These are phyloP conservation scores for Alternaria rosae DNA, from an alignment of 2,329 filamentous ascomycete species.

Conservation along the genomic window DNA sequence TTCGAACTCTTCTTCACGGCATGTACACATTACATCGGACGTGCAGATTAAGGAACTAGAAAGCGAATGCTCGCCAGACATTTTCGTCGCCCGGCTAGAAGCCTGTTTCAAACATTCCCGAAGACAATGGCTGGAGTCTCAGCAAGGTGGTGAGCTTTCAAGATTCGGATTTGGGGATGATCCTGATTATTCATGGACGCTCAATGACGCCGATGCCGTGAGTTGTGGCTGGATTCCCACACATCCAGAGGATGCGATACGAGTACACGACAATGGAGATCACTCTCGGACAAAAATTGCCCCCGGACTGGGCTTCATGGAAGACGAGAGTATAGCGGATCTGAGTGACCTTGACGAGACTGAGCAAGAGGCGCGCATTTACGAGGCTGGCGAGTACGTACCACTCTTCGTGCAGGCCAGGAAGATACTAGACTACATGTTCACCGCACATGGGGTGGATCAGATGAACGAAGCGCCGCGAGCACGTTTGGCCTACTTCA, in stretches of 20 bases:
- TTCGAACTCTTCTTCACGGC: neutral
- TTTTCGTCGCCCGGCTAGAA: neutral
- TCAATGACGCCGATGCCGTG: neutral
- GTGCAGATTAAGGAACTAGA: neutral
- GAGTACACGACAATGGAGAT: accelerated
- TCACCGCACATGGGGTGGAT: too few species aligned
- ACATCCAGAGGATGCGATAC: neutral
- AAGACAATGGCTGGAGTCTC: neutral
- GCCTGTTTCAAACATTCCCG: neutral
- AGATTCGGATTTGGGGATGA: neutral
- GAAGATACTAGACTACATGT: neutral
- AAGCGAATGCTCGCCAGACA: neutral
- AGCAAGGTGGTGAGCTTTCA: neutral
- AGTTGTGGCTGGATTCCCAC: neutral
- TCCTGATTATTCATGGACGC: neutral
- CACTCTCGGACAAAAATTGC: accelerated
- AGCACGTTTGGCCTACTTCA: neutral
- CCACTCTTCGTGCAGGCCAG: neutral
- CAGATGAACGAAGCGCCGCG: too few species aligned
- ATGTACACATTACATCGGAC: neutral
- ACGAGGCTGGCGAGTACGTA: neutral
- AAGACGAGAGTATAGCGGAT: neutral
- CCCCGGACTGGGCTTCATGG: neutral
- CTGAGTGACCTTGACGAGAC: accelerated
- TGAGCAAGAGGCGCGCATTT: neutral